Base-by-base conservation (phyloP, 129 eudicot species). In the Artemisia argyi region DNA sequence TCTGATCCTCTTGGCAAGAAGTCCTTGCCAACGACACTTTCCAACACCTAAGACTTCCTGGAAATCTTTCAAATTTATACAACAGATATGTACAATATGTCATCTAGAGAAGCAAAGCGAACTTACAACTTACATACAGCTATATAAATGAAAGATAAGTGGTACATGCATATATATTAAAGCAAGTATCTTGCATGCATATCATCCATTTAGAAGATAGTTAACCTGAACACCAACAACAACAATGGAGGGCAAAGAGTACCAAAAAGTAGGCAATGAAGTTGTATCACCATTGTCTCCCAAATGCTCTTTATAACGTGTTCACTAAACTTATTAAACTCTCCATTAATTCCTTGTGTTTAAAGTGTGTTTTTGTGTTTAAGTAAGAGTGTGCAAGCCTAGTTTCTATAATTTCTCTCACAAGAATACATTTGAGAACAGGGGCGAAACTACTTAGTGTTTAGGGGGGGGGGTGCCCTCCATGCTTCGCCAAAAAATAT, bases 221-320 rank as follows among this genome's bases (percentile, higher is more conserved):
- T 28, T 11, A 54, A 86, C 91, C 85, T 83, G 91, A 39, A 85
- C 91, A 61, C 91, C 91, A 57, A 83, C 91, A 15, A 86, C 91
- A 42, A 88, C 87, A 44, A 83, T 78, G 77, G 91, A 83, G 39
- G 91, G 91, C 10, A 86, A 85, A 68, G 87, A 82, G 65, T 83
- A 85, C 91, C 91, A 86, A 20, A 86, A 87, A 70, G 87, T 83
- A 13, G 91, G 83, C 65, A 86, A 80, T 28, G 91, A 83, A 74
- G 76, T 77, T 53, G 81, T 24, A 24, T 24, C 26, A 32, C 26
- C 26, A 24, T 24, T 24, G 26, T 24, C 26, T 24, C 26, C 26
- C 2, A 24, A 0, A 86, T 69, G 91, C 87, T 72, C 26, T 30
- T 4, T 30, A 4, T 4, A 4, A 30, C 4, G 2, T 30, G 0